Conservation (phyloP, 2,329 filamentous ascomycete genomes). For the Penicillium polonicum region DNA sequence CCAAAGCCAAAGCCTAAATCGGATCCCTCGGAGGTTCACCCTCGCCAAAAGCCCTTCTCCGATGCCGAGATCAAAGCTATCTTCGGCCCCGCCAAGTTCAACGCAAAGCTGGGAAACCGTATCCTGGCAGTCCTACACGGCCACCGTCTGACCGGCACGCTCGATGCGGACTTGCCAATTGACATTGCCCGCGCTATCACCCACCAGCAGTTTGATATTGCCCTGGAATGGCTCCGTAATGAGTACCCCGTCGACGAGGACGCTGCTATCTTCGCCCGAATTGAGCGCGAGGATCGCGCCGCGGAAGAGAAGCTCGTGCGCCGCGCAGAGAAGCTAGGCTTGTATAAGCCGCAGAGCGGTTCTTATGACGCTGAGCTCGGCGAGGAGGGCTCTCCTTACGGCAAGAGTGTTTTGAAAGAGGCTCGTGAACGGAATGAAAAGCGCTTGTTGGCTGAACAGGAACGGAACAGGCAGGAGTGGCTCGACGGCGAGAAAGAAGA, state of each 20-base stretch:
- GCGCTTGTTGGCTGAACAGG: conserved; percentile 44
- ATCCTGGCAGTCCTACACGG: conserved; percentile 43
- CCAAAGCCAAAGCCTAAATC: conserved; percentile 7
- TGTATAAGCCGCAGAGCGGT: conserved; percentile 47
- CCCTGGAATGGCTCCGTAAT: conserved; percentile 43
- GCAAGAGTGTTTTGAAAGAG: conserved; percentile 44
- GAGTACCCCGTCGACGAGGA: conserved; percentile 49
- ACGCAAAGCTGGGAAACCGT: conserved; percentile 37
- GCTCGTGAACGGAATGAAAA: conserved; percentile 43
- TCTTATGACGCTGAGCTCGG: conserved; percentile 43
- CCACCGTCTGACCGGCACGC: conserved; percentile 46
- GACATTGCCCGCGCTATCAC: conserved; percentile 38
- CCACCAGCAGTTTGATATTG: conserved; percentile 35
- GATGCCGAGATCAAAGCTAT: conserved; percentile 35
- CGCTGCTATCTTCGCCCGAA: conserved; percentile 47
- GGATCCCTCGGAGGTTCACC: conserved; percentile 12
- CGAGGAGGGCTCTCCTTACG: conserved; percentile 44
- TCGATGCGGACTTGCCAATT: conserved; percentile 45
- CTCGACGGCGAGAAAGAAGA: conserved; percentile 51
- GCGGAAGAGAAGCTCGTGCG: conserved; percentile 38
- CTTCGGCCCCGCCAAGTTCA: conserved; percentile 35
- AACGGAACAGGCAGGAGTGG: conserved; percentile 52
- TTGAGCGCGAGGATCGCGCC: conserved; percentile 42
- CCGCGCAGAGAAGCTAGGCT: conserved; percentile 41
- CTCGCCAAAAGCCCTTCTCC: conserved; percentile 33